A percentile compares a stretch with the other conserved stretches of the same genome.
Conservation (phyloP, 2,329 filamentous ascomycete genomes). For the Aschersonia sp. region DNA sequence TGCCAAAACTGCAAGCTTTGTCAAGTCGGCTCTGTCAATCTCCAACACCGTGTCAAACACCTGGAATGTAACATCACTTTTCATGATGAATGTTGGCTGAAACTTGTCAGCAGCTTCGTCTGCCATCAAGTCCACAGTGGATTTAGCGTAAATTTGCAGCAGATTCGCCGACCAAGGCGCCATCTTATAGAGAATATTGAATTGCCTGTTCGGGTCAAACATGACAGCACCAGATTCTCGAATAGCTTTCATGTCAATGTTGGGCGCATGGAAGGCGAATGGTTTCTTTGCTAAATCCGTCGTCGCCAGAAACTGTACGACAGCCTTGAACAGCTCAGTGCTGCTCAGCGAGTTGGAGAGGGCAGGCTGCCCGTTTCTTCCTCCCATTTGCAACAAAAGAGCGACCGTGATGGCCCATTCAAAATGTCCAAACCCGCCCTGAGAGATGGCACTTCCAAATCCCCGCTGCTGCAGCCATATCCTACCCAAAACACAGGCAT, state of each 20-base stretch:
- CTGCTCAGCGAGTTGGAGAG: slow-evolving; percentile 72
- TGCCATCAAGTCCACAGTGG: slow-evolving; percentile 61
- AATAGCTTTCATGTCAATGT: slow-evolving; percentile 17
- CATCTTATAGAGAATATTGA: slow-evolving; percentile 89
- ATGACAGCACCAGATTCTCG: slow-evolving; percentile 48
- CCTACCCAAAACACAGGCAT: slow-evolving; percentile 74
- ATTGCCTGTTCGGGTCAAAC: slow-evolving; percentile 57
- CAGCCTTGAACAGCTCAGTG: slow-evolving; percentile 89
- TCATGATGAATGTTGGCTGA: slow-evolving; percentile 65
- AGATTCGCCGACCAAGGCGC: slow-evolving; percentile 64
- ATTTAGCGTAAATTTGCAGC: slow-evolving; percentile 59
- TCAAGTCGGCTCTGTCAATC: slow-evolving; percentile 16
- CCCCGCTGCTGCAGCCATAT: slow-evolving; percentile 85
- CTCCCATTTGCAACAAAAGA: slow-evolving; percentile 65
- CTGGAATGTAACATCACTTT: slow-evolving; percentile 36
- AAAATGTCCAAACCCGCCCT: slow-evolving; percentile 82
- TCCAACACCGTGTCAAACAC: slow-evolving; percentile 35
- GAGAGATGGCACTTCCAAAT: slow-evolving; percentile 51
- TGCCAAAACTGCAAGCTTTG: slow-evolving; percentile 12
- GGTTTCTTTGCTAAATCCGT: slow-evolving; percentile 58
- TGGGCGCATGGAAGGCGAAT: slow-evolving; percentile 30
- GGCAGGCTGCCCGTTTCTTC: slow-evolving; percentile 52
- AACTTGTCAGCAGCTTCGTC: slow-evolving; percentile 68
- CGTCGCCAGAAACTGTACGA: slow-evolving; percentile 70
- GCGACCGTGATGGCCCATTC: slow-evolving; percentile 79